Base-by-base conservation (phyloP, 1,139 yeast genomes). In the Protomyces gravidus region DNA sequence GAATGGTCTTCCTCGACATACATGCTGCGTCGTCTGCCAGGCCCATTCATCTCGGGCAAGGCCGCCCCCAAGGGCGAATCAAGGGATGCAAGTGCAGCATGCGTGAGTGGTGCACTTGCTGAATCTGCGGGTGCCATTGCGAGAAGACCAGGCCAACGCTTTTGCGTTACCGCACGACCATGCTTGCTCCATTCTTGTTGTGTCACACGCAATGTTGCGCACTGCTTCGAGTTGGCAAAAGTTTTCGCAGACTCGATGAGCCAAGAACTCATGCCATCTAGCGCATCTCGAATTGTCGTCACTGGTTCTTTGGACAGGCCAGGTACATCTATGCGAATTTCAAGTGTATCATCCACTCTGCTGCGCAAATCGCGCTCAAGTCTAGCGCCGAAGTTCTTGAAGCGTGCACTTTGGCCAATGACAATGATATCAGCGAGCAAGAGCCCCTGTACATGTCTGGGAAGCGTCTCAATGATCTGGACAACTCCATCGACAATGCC, bases 371-470 rank as follows among this genome's bases (percentile, higher is more conserved):
- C 62, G 13, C 42, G 28, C 32, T 50, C 53, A 19, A 60, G 27
- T 28, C 98, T 74, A 7, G 78, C 75, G 33, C 77, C 76, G 65
- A 87, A 85, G 56, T 90, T 89, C 0, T 84, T 81, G 11, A 92
- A 69, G 57, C 83, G 80, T 51, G 89, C 76, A 19, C 85, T 83
- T 0, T 98, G 98, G 0, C 99, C 99, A 1, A 83, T 82, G 7
- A 89, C 76, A 28, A 82, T 81, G 15, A 94, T 82, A 70, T 92
- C 92, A 3, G 92, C 84, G 68, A 84, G 83, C 59, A 94, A 74
- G 62, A 94, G 73, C 0, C 96, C 95, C 60, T 89, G 78, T 2
- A 86, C 71, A 2, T 86, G 79, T 64, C 82, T 88, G 0, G 97
- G 96, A 50, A 88, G 79, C 32, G 84, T 75, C 70, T 80, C 77